phyloP scores from a whole-genome alignment of 2,329 filamentous ascomycete genomes.

The Rosellinia necatrix region DNA sequence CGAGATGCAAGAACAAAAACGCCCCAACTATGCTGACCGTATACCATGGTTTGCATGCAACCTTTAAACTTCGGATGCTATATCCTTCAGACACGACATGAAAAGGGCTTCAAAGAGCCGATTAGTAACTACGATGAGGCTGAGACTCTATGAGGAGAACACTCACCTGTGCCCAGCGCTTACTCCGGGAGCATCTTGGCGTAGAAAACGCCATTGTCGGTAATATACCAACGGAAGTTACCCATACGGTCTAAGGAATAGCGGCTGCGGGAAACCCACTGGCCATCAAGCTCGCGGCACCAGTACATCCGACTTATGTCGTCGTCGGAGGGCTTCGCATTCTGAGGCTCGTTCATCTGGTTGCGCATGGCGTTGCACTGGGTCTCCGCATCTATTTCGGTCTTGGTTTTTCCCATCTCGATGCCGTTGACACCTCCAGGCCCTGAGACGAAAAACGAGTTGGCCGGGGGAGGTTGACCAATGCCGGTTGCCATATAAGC shows the following conservation, averaged over 20 bases:
- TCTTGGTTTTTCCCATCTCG: constrained; percentile 53
- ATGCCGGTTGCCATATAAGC: constrained; percentile 11
- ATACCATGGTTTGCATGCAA: no score
- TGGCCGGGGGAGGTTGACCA: constrained; percentile 16
- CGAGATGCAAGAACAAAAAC: no score
- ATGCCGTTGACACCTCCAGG: constrained; percentile 15
- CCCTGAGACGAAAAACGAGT: constrained; percentile 7
- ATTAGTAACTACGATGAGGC: no score
- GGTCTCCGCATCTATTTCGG: constrained; percentile 53
- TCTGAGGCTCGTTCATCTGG: constrained; percentile 60
- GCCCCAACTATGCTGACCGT: no score
- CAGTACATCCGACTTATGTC: constrained; percentile 65
- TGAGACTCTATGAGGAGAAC: background rate
- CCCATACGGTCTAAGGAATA: constrained; percentile 64
- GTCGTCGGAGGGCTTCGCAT: constrained; percentile 66
- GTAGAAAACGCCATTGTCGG: constrained; percentile 63
- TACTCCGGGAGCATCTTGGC: constrained; percentile 57
- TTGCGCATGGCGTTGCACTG: constrained; percentile 55
- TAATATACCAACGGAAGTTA: constrained; percentile 63
- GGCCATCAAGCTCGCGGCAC: constrained; percentile 63
- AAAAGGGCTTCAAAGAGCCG: no score
- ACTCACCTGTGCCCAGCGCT: constrained; percentile 28
- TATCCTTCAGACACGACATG: no score
- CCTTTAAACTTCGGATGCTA: no score
- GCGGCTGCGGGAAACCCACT: constrained; percentile 63